These are phyloP conservation scores for Retiboletus flavoniger DNA, from an alignment of 1,284 basidiomycete species.

Conservation along the genomic window DNA sequence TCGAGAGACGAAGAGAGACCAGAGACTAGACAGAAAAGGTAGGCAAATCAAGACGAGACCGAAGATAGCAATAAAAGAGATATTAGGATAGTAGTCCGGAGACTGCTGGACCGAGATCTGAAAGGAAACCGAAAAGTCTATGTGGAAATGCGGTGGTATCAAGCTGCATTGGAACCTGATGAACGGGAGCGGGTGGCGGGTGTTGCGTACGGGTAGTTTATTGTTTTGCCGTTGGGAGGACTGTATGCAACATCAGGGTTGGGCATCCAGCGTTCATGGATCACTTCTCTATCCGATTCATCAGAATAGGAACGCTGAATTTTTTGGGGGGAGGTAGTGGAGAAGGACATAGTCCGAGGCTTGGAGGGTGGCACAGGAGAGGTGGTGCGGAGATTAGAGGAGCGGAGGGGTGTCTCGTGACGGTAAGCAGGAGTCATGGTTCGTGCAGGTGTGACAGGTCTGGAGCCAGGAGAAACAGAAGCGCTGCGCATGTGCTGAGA, in stretches of 20 bases:
- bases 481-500: slow-evolving; percentile 46
- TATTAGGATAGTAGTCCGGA: slow-evolving; percentile 35
- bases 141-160: slow-evolving; percentile 20
- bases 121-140: slow-evolving; percentile 25
- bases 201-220: slow-evolving; percentile 33
- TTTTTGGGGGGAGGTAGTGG: slow-evolving; percentile 45
- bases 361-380: slow-evolving; percentile 45
- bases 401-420: slow-evolving; percentile 38
- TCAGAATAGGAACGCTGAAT: slow-evolving; percentile 51
- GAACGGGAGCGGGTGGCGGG: slow-evolving; percentile 33
- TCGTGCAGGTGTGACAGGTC: slow-evolving; percentile 51
- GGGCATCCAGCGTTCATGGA: slow-evolving; percentile 55
- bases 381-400: slow-evolving; percentile 35
- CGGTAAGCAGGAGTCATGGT: slow-evolving; percentile 31
- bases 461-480: slow-evolving; percentile 44
- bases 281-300: slow-evolving; percentile 44
- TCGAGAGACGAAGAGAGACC: slow-evolving; percentile 11
- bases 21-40: slow-evolving; percentile 21
- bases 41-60: slow-evolving; percentile 20
- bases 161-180: slow-evolving; percentile 36
- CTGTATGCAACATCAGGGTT: slow-evolving; percentile 36
- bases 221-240: slow-evolving; percentile 29
- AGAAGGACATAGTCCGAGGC: slow-evolving; percentile 43
- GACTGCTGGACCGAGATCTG: slow-evolving; percentile 24
- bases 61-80: slow-evolving; percentile 38